Percentiles rank a stretch among this genome's conserved stretches.
These are phyloP conservation scores for Periconia digitata DNA, from an alignment of 2,329 filamentous ascomycete genomes.

Conservation along the genomic window DNA sequence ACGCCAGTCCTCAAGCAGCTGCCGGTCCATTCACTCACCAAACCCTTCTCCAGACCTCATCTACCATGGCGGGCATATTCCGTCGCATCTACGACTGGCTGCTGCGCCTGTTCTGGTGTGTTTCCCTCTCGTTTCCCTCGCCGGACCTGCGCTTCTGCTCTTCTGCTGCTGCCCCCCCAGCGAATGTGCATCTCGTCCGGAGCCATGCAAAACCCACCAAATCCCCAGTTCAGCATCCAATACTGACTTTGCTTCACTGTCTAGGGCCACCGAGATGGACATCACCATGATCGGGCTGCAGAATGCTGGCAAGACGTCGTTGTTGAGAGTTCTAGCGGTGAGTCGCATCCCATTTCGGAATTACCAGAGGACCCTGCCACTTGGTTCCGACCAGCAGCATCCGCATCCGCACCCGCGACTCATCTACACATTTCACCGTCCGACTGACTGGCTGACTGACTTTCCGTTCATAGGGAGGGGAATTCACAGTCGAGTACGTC, in stretches of 20 bases:
- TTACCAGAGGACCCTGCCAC: slow-evolving; percentile 31
- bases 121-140: slow-evolving; percentile 25
- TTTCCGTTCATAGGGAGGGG: slow-evolving; percentile 86
- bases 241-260: slow-evolving; percentile 22
- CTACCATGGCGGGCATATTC: slow-evolving; percentile 83
- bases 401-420: slow-evolving; percentile 4
- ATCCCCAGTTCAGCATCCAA: slow-evolving; percentile 10
- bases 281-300: slow-evolving; percentile 98
- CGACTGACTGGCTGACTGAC: slow-evolving; percentile 30
- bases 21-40: too few relatives aligned
- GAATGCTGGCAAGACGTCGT: slow-evolving; percentile 95
- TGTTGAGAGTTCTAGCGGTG: slow-evolving; percentile 93
- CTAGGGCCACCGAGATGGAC: slow-evolving; percentile 98
- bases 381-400: slow-evolving; percentile 6
- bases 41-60: neutral
- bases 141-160: slow-evolving; percentile 7
- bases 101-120: slow-evolving; percentile 93
- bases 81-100: slow-evolving; percentile 97
- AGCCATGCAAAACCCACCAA: slow-evolving; percentile 21
- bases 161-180: slow-evolving; percentile 11
- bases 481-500: slow-evolving; percentile 98
- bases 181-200: slow-evolving; percentile 12
- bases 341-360: slow-evolving; percentile 50
- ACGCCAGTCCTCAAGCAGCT: slow-evolving; percentile 16
- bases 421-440: too few relatives aligned